Evolutionary conservation across 164 flowering plant species (phyloP).

Genomic region (Litsea cubeba): DNA sequence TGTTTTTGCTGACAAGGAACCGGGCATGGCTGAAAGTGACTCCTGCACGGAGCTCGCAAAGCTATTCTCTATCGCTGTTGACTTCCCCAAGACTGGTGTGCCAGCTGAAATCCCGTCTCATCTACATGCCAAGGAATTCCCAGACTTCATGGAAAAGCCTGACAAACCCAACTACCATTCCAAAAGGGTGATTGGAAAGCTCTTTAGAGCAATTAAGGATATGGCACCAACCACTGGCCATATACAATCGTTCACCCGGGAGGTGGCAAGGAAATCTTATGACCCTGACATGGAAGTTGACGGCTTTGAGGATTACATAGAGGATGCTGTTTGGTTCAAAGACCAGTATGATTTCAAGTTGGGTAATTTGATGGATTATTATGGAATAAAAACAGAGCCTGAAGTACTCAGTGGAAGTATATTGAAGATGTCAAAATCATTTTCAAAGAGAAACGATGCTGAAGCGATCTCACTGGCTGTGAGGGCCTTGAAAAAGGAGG

Average conservation of each 20-base stretch:
- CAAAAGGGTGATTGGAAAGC: conserved; percentile 26
- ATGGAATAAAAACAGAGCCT: conserved; percentile 71
- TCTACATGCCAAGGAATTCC: conserved; percentile 53
- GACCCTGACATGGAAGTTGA: conserved; percentile 73
- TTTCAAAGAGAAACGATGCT: conserved; percentile 46
- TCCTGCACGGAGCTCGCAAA: conserved; percentile 57
- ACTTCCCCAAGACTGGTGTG: conserved; percentile 82
- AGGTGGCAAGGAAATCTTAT: conserved; percentile 48
- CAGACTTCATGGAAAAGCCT: conserved; percentile 91
- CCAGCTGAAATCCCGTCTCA: conserved; percentile 66
- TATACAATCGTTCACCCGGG: conserved; percentile 42
- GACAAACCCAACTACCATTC: conserved; percentile 69
- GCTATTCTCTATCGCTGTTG: conserved; percentile 73
- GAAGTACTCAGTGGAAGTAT: conserved; percentile 70
- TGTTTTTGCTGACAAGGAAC: conserved; percentile 64
- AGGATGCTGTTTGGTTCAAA: conserved; percentile 62
- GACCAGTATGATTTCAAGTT: conserved; percentile 58
- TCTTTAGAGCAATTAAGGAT: conserved; percentile 58
- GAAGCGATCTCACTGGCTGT: conserved; percentile 59
- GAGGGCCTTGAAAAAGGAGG: conserved; percentile 66
- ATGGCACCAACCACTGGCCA: conserved; percentile 23
- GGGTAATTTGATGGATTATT: conserved; percentile 71
- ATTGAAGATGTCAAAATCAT: conserved; percentile 51
- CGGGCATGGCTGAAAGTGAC: conserved; percentile 38
- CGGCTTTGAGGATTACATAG: conserved; percentile 59